Evolutionary conservation across 306 rosid genomes (phyloP).

Genomic region (Quercus glauca): DNA sequence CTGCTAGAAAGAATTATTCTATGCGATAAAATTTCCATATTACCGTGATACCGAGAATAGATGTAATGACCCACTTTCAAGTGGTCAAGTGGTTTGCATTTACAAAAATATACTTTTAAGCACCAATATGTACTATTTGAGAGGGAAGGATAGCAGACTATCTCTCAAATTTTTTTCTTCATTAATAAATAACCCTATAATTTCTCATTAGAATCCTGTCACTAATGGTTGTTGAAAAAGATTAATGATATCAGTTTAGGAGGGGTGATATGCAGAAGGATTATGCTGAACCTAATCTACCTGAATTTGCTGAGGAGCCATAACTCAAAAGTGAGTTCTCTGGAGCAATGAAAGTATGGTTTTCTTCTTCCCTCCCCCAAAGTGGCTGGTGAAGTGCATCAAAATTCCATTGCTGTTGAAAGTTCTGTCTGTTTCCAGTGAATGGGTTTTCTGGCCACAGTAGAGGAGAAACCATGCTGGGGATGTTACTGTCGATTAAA

Average conservation of each 20-base stretch:
- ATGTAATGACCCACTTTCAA: background rate
- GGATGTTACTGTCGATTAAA: conserved; percentile 56
- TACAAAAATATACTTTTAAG: background rate
- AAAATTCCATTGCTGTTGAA: conserved; percentile 71
- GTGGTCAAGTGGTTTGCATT: too few relatives aligned
- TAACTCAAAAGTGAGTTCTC: conserved; percentile 74
- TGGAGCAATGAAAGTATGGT: conserved; percentile 58
- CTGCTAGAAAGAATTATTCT: too few relatives aligned
- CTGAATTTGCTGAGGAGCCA: conserved; percentile 84
- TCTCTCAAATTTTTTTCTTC: background rate
- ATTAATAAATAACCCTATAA: background rate
- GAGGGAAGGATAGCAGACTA: background rate
- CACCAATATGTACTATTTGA: background rate
- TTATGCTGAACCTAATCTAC: conserved; percentile 27
- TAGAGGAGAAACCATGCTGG: conserved; percentile 51
- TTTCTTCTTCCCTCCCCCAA: conserved; percentile 76
- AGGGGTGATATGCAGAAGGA: background rate
- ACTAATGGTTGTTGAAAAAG: background rate
- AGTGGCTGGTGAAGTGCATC: conserved; percentile 57
- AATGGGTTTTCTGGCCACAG: conserved; percentile 64
- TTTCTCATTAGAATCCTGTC: background rate
- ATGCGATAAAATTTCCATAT: background rate
- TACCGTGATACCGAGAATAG: background rate
- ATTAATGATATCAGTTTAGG: background rate
- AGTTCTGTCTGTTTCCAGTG: conserved; percentile 65